phyloP scores from a whole-genome alignment of 2,329 filamentous ascomycete genomes.

The Fonsecaea pedrosoi region DNA sequence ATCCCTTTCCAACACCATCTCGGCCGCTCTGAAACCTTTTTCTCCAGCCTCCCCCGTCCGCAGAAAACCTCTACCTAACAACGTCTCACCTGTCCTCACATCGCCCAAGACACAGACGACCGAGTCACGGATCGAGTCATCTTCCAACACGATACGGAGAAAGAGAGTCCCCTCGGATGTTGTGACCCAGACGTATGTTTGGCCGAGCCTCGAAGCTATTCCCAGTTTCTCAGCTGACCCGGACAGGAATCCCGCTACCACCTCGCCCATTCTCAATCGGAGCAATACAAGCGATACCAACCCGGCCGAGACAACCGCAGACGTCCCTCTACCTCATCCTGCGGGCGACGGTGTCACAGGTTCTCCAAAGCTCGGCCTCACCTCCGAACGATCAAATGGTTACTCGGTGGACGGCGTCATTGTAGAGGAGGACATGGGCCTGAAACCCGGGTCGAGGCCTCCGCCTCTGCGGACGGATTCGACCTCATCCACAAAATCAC shows the following conservation, averaged over 20 bases:
- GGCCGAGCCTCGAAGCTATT: neutral
- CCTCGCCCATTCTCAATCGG: constrained; percentile 3
- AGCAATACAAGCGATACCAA: constrained; percentile 13
- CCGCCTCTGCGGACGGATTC: constrained; percentile 55
- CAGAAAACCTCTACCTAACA: constrained; percentile 62
- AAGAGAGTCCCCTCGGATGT: constrained; percentile 15
- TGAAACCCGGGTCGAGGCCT: constrained; percentile 51
- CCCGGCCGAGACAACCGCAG: constrained; percentile 16
- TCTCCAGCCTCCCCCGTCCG: constrained; percentile 50
- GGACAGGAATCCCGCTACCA: constrained; percentile 14
- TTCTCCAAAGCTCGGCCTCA: constrained; percentile 21
- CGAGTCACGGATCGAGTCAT: constrained; percentile 26
- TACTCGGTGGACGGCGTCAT: constrained; percentile 24
- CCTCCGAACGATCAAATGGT: constrained; percentile 27
- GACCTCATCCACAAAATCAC: constrained; percentile 46
- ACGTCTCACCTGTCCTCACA: constrained; percentile 42
- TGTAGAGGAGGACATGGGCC: constrained; percentile 48
- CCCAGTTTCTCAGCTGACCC: constrained; percentile 12
- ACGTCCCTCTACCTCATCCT: constrained; percentile 21
- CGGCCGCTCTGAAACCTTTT: constrained; percentile 32
- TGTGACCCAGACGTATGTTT: constrained; percentile 25
- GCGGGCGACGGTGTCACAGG: constrained; percentile 4
- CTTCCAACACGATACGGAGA: constrained; percentile 5
- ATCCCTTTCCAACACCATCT: constrained; percentile 26
- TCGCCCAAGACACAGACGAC: constrained; percentile 27